Base-by-base conservation (phyloP, 768 basidiomycete species). In the Sporobolomyces pararoseus region DNA sequence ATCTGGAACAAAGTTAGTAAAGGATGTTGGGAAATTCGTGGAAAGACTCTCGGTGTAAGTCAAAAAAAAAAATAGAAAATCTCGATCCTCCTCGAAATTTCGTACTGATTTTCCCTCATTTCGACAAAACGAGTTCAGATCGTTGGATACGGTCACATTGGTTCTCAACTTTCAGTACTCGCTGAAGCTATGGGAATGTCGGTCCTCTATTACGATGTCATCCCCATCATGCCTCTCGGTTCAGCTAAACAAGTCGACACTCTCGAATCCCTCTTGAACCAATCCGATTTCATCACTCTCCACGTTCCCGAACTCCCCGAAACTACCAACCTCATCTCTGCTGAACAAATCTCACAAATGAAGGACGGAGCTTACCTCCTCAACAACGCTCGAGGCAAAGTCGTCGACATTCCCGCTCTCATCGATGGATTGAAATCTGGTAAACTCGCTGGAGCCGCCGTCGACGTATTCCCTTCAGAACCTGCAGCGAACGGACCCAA, bases 1-100 rank as follows among this genome's bases (percentile, higher is more conserved):
- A 80, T 89, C 77, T 99, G 96, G 96, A 98, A 99, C 84, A 99
- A 99, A 81, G 89, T 97, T 77, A 95, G 92, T 75, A 97, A 96
- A 78, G 87, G 87, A 71, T 99, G 96, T 81, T 99, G 93, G 92
- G 96, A 99, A 80, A 82, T 98, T 73, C 87, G 96, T 51, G 95
- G 96, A 74, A 99, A 99, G 84, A 97, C 92, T 0, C 84, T 99
- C 53, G 96, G 96, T 65, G 72, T 74, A 35, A 49, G 72, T 65
- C 17, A n/a, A n/a, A n/a, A n/a, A n/a, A n/a, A n/a, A n/a, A n/a
- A n/a, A n/a, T n/a, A n/a, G n/a, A n/a, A n/a, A n/a, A n/a, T 42
- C 17, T 17, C 39, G 39, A 17, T 42, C 17, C 39, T 9, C 39
- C 17, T 42, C 39, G 9, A 9, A 42, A 42, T 42, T 42, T 17